Base-by-base conservation (phyloP, 2,329 filamentous ascomycete genomes). In the Calonectria honghensis region DNA sequence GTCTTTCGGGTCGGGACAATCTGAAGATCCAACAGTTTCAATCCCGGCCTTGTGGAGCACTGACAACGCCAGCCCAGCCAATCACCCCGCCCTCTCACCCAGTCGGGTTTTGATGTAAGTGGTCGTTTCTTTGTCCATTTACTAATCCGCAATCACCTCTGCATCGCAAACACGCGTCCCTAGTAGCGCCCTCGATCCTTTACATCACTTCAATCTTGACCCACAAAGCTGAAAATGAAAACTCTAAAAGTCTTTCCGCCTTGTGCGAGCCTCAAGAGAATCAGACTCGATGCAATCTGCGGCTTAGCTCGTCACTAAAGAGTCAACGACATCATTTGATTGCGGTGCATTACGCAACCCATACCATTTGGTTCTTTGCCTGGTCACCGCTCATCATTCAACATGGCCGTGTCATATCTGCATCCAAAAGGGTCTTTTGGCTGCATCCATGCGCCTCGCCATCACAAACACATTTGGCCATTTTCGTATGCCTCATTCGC, bases 1-100 rank as follows among this genome's bases (percentile, higher is more conserved):
- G n/a, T 31, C 37, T 57, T 68, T 32, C 52, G 52, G 54, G 68
- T 24, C 48, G 57, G 68, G 68, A 39, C 57, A 63, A 70, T 70
- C 68, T 70, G 45, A 24, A 70, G 68, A 70, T 70, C 67, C 52
- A 52, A 68, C 57, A 48, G 27, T 7, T 2, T 41, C 61, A 41
- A n/a, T 18, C 16, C 41, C 20, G 18, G 29, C 61, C 29, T 52
- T 45, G 14, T 41, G 45, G 52, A 31, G 52, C 52, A 57, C 52
- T 32, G 51, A 48, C 45, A 24, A 1, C 45, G 45, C 45, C n/a
- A 24, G n/a, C 45, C 27, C 29, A 35, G 52, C 31, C 52, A 57
- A 57, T 57, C 16, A 32, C 6, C 6, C 29, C 29, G 16, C 18
- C 29, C 31, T 20, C 18, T 32, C 31, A n/a, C 29, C 3, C 16